Base-by-base conservation (phyloP, 768 basidiomycete species). In the Lentinula detonsa region DNA sequence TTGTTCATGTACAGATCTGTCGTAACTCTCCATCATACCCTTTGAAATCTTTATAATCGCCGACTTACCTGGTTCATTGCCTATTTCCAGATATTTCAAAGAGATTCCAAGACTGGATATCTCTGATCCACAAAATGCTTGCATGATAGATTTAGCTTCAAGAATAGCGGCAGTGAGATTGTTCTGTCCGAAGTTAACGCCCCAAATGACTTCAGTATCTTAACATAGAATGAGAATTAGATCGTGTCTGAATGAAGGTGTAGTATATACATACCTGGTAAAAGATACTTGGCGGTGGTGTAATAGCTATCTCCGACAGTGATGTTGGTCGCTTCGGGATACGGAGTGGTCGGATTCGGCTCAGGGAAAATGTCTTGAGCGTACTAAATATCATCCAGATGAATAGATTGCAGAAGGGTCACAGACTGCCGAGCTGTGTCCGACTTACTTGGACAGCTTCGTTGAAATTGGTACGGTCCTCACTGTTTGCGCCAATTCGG, bases 201-300 rank as follows among this genome's bases (percentile, higher is more conserved):
- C 81, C 77, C 77, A 82, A 16, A 71, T 76, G 62, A 82, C 76
- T 45, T 71, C 71, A 2, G 80, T 78, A 18, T 76, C 78, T 75
- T 28, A 3, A 28, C 28, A 28, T 3, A 18, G 21, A 40, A 16
- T 18, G 16, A 21, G 5, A 37, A 11, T 23, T 0, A 40, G 11
- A 39, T 39, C 5, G 31, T 28, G 46, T 16, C 23, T n/a, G 7
- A 16, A 33, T 15, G 6, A 49, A 16, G 13, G 33, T 4, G 13
- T 7, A 49, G 7, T 15, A 6, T 21, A 7, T 50, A 5, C 53
- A 11, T 33, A 69, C 76, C 74, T 11, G 63, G 57, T 4, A 78
- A 79, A 33, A 81, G 72, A 57, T 72, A 70, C 10, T 70, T 73
- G 23, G 75, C 71, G 37, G 76, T 69, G 18, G 71, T 61, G 59